Conservation (phyloP, 345 rosid species). For the Gossypium turneri region DNA sequence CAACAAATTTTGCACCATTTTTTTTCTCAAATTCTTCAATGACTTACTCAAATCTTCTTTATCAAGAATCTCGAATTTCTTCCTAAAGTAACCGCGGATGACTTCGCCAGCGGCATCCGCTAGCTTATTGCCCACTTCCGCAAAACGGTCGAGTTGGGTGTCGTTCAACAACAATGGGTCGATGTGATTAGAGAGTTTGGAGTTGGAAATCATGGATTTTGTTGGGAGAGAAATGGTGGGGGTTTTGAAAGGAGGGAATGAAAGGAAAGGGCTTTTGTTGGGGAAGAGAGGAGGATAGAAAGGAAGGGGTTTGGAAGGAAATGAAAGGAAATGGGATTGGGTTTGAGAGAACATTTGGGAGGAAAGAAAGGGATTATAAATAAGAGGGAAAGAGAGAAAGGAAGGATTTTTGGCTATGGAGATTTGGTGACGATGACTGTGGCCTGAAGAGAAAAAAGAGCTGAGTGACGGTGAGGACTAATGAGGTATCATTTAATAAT, state of each 20-base stretch:
- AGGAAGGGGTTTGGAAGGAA: constrained; percentile 4
- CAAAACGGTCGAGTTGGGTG: constrained; percentile 47
- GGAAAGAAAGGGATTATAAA: constrained; percentile 14
- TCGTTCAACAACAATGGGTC: constrained; percentile 15
- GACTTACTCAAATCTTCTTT: constrained; percentile 76
- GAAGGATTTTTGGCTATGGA: background rate
- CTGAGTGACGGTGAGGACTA: background rate
- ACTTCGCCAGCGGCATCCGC: constrained; percentile 93
- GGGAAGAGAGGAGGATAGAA: background rate
- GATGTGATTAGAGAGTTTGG: constrained; percentile 21
- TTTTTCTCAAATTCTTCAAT: background rate
- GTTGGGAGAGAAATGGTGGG: constrained; percentile 16
- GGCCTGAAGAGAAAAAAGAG: background rate
- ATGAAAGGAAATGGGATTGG: constrained; percentile 12
- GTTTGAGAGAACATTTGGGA: constrained; percentile 29
- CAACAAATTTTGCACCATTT: background rate
- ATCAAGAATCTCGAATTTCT: constrained; percentile 75
- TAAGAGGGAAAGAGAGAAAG: constrained; percentile 23
- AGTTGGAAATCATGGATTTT: constrained; percentile 32
- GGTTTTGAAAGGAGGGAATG: constrained; percentile 16
- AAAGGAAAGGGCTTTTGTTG: background rate
- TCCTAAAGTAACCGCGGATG: constrained; percentile 72
- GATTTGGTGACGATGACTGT: background rate
- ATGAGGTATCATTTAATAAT: too few species aligned
- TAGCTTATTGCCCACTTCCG: constrained; percentile 49